These are phyloP conservation scores for Sequoiadendron giganteum DNA, from an alignment of 75 land plant genomes.

Conservation along the genomic window DNA sequence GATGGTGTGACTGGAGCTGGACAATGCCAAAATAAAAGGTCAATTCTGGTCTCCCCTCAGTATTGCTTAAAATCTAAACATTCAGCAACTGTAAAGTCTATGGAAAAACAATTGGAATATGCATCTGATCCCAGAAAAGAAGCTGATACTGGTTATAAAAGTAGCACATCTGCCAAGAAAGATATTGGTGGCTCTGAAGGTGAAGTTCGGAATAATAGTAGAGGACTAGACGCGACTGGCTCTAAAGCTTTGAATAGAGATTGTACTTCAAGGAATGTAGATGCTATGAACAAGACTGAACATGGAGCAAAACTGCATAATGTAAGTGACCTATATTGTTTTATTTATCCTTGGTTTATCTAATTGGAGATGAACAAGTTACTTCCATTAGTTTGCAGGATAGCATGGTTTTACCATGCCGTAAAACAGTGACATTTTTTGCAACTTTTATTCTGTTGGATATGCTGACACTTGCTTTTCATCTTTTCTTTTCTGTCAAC, in stretches of 20 bases:
- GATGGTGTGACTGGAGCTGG: not conserved
- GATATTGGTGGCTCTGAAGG: not conserved
- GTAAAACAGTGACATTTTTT: not conserved
- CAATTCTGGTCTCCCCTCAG: slow-evolving; percentile 51
- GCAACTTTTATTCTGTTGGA: not conserved
- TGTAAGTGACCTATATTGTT: not conserved
- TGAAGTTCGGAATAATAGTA: not conserved
- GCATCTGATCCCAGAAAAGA: slow-evolving; percentile 15
- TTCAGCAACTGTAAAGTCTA: slow-evolving; percentile 44
- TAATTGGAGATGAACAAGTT: not conserved
- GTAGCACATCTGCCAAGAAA: not conserved
- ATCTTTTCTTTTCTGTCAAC: not conserved
- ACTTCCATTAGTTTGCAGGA: not conserved
- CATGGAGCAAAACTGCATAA: slow-evolving; percentile 8
- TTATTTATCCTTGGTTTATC: not conserved
- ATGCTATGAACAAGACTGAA: slow-evolving; percentile 5
- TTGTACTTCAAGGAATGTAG: not conserved
- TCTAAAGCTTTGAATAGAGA: not conserved
- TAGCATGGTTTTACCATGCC: not conserved
- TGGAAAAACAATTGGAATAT: slow-evolving; percentile 61
- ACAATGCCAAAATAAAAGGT: not conserved
- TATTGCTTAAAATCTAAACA: slow-evolving; percentile 46
- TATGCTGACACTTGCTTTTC: not conserved
- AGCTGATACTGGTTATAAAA: not conserved
- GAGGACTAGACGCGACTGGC: not conserved